Percentiles rank a stretch among this genome's conserved stretches.
Evolutionary conservation across 2,329 filamentous ascomycete genomes (phyloP).

Genomic region (Furcasterigmium sp.): DNA sequence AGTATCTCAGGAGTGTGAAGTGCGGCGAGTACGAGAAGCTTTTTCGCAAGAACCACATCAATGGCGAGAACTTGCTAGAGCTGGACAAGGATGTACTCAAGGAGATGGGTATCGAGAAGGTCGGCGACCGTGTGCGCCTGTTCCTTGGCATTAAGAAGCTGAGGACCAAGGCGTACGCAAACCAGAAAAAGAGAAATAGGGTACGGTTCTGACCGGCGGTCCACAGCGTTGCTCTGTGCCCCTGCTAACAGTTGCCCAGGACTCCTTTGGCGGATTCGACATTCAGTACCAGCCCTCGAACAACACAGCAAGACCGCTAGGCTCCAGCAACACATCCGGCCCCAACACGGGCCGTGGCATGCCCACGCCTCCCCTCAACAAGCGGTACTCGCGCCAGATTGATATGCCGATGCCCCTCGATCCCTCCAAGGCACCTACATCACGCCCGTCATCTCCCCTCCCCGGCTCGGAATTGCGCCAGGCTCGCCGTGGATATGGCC

Average conservation of each 20-base stretch:
- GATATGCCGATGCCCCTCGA: slow-evolving; percentile 40
- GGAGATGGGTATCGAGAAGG: slow-evolving; percentile 97
- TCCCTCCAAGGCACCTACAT: slow-evolving; percentile 47
- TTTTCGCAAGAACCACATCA: slow-evolving; percentile 92
- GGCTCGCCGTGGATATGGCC: slow-evolving; percentile 51
- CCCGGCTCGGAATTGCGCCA: slow-evolving; percentile 51
- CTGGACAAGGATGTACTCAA: slow-evolving; percentile 95
- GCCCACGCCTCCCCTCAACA: slow-evolving; percentile 42
- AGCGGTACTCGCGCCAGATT: slow-evolving; percentile 60
- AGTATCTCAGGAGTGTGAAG: slow-evolving; percentile 87
- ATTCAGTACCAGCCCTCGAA: slow-evolving; percentile 56
- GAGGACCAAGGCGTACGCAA: slow-evolving; percentile 69
- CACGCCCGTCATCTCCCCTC: slow-evolving; percentile 66
- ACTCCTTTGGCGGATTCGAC: slow-evolving; percentile 80
- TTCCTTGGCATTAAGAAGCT: slow-evolving; percentile 82
- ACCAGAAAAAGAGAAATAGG: slow-evolving; percentile 78
- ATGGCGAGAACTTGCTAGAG: slow-evolving; percentile 91
- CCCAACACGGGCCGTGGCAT: slow-evolving; percentile 10
- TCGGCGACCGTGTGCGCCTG: slow-evolving; percentile 90
- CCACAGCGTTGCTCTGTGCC: neutral
- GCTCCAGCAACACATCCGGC: slow-evolving; percentile 36
- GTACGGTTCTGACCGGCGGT: slow-evolving; percentile 41
- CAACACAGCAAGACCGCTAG: slow-evolving; percentile 55
- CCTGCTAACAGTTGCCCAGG: slow-evolving; percentile 40
- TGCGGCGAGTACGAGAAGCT: slow-evolving; percentile 90